Percentiles rank a stretch among this genome's conserved stretches.
These are phyloP conservation scores for Daldinia childiae DNA, from an alignment of 495 filamentous ascomycete species.

Conservation along the genomic window DNA sequence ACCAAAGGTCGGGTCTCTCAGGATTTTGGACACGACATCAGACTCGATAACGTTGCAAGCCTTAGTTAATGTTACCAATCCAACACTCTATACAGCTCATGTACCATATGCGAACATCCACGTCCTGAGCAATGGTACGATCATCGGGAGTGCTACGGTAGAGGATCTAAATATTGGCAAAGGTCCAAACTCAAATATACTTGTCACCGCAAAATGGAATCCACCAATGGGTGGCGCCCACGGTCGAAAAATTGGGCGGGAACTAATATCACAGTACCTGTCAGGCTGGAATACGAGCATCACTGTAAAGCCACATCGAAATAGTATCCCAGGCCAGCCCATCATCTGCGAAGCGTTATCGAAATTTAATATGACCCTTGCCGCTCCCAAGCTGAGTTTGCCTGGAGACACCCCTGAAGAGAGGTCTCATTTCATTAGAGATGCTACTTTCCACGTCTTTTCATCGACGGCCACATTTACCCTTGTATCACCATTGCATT, in stretches of 20 bases:
- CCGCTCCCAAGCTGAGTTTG: conserved; percentile 69
- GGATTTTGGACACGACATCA: conserved; percentile 72
- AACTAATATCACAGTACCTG: conserved; percentile 84
- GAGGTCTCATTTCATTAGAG: conserved; percentile 75
- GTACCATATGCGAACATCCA: conserved; percentile 82
- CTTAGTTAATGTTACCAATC: conserved; percentile 84
- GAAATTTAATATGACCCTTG: conserved; percentile 70
- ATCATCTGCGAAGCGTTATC: conserved; percentile 76
- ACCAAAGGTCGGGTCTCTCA: conserved; percentile 69
- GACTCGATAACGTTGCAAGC: conserved; percentile 74
- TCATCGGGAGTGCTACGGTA: conserved; percentile 77
- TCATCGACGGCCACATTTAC: conserved; percentile 88
- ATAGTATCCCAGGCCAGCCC: conserved; percentile 78
- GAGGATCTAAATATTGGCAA: conserved; percentile 66
- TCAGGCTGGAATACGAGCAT: conserved; percentile 87
- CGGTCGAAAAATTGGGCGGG: conserved; percentile 68
- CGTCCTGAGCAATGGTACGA: conserved; percentile 74
- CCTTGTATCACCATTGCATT: conserved; percentile 77
- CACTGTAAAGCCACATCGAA: conserved; percentile 71
- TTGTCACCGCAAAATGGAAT: conserved; percentile 77
- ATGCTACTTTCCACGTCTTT: conserved; percentile 85
- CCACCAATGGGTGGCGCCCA: conserved; percentile 70
- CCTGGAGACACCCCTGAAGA: conserved; percentile 62
- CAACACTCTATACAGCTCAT: conserved; percentile 80
- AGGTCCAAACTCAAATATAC: conserved; percentile 77